A percentile compares a stretch with the other conserved stretches of the same genome.
Conservation (phyloP, 1,284 basidiomycete genomes). For the Ceratobasidium sp. region DNA sequence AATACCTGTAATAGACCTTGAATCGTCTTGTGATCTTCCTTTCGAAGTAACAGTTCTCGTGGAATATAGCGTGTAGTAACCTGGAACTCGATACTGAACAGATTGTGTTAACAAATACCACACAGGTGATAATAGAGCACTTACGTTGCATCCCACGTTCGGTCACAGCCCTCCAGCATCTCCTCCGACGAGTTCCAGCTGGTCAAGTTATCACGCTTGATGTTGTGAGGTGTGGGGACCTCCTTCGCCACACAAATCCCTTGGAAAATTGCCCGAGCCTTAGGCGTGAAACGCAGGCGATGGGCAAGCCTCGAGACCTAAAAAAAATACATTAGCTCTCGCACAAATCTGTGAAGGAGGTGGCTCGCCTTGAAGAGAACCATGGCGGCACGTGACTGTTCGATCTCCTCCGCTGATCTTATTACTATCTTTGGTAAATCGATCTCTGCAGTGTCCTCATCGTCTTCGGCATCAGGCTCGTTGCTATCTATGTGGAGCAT, state of each 20-base stretch:
- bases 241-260: not conserved
- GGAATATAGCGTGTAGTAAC: not conserved
- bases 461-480: not conserved
- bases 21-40: not conserved
- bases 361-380: not conserved
- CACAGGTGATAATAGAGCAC: not conserved
- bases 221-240: not conserved
- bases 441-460: not conserved
- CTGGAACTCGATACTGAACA: not conserved
- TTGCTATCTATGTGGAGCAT: not conserved
- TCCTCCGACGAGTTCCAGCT: slow-evolving; percentile 5
- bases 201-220: not conserved
- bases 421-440: not conserved
- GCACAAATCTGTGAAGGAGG: too few species aligned
- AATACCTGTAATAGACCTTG: not conserved
- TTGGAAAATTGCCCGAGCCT: not conserved
- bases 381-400: not conserved
- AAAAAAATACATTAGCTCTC: too few species aligned
- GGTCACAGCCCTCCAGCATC: not conserved
- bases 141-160: not conserved
- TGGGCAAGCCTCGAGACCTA: not conserved
- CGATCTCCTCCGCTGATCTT: not conserved
- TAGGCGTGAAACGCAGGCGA: not conserved
- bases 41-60: not conserved
- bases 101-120: not conserved